phyloP scores from a whole-genome alignment of 495 filamentous ascomycete genomes.

The Parathielavia appendiculata region DNA sequence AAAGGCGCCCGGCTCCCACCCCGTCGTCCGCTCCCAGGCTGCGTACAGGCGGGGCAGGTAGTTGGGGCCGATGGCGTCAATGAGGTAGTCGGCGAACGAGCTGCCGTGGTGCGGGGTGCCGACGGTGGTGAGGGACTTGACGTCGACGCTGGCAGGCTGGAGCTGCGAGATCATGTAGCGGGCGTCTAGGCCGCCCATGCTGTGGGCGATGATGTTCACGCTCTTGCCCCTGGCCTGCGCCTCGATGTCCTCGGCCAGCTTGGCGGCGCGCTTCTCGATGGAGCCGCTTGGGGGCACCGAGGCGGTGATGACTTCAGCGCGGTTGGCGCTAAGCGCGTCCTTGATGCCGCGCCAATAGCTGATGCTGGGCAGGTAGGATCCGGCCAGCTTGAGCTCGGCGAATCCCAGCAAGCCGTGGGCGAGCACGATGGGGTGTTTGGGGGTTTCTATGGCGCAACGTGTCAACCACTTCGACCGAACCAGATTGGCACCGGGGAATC shows the following conservation, averaged over 20 bases:
- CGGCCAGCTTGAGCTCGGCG: slow-evolving; percentile 70
- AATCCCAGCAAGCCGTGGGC: slow-evolving; percentile 93
- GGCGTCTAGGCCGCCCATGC: slow-evolving; percentile 74
- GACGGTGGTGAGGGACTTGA: slow-evolving; percentile 75
- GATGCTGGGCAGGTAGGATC: slow-evolving; percentile 65
- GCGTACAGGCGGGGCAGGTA: slow-evolving; percentile 65
- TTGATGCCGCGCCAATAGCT: slow-evolving; percentile 91
- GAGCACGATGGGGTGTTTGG: slow-evolving; percentile 70
- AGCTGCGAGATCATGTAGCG: slow-evolving; percentile 87
- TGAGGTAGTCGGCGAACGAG: slow-evolving; percentile 77
- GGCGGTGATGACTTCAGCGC: slow-evolving; percentile 73
- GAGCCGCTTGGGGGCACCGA: slow-evolving; percentile 72
- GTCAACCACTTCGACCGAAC: neutral
- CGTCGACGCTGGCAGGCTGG: slow-evolving; percentile 61
- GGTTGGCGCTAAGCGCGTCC: slow-evolving; percentile 66
- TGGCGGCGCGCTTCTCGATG: slow-evolving; percentile 71
- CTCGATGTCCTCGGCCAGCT: slow-evolving; percentile 60
- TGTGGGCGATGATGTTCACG: slow-evolving; percentile 86
- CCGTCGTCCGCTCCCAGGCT: slow-evolving; percentile 53
- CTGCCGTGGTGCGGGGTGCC: slow-evolving; percentile 83
- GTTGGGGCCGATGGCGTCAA: slow-evolving; percentile 62
- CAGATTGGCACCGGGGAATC: neutral
- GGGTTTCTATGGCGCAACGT: slow-evolving; percentile 41
- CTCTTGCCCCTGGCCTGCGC: slow-evolving; percentile 61
- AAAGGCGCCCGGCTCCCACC: slow-evolving; percentile 78